Evolutionary conservation across 768 basidiomycete species (phyloP).

Genomic region (Astraeus odoratus): DNA sequence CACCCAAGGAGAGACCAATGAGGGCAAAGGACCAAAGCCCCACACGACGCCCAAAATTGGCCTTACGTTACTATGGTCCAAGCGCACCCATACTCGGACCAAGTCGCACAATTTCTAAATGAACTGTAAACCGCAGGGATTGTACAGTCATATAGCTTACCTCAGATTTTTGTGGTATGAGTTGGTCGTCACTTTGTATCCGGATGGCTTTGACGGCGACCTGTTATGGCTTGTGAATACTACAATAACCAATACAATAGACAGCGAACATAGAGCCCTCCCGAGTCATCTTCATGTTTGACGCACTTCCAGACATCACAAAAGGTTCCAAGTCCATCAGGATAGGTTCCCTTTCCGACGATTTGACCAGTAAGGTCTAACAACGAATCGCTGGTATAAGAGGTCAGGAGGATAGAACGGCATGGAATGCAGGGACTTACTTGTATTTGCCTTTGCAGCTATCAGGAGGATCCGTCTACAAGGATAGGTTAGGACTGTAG

Average conservation of each 20-base stretch:
- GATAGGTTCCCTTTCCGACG: background rate
- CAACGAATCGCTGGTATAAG: background rate
- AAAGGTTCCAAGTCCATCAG: conserved; percentile 1
- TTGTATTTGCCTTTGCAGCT: too few species aligned
- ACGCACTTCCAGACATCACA: conserved; percentile 7
- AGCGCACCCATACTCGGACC: conserved; percentile 19
- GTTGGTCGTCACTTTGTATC: conserved; percentile 1
- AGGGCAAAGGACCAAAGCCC: conserved; percentile 25
- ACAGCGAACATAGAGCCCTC: background rate
- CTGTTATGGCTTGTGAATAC: background rate
- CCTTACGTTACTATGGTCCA: conserved; percentile 23
- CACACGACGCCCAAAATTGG: too few species aligned
- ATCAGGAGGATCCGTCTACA: too few species aligned
- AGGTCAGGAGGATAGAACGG: too few species aligned
- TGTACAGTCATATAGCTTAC: background rate
- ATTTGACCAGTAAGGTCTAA: conserved; percentile 5
- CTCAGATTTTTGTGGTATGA: background rate
- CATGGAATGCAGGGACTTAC: too few species aligned
- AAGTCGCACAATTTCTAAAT: conserved; percentile 11
- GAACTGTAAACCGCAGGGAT: background rate
- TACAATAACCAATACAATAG: too few species aligned
- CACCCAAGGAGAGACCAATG: conserved; percentile 31
- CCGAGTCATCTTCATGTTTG: background rate
- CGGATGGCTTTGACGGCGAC: conserved; percentile 7
- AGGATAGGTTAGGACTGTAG: too few species aligned